Percentiles rank a stretch among this genome's conserved stretches.
Evolutionary conservation across 1,284 basidiomycete genomes (phyloP).

Genomic region (Trametes pubescens): DNA sequence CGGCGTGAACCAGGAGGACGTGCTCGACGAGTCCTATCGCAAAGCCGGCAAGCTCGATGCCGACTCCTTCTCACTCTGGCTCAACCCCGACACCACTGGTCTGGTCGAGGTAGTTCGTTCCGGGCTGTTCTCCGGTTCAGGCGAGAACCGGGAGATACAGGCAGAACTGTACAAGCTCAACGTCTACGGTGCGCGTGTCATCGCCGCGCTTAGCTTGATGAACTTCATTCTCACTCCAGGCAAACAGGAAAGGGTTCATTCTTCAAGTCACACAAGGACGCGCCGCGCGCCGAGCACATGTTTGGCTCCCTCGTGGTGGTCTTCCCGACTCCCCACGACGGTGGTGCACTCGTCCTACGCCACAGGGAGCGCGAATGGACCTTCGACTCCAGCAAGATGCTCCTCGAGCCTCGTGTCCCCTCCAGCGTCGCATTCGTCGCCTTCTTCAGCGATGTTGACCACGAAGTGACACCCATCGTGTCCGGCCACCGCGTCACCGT

Average conservation of each 20-base stretch:
- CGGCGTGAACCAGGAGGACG: conserved; percentile 29
- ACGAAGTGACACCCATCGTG: conserved; percentile 50
- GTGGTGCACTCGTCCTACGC: conserved; percentile 47
- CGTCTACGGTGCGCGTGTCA: neutral
- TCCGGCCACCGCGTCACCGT: conserved; percentile 52
- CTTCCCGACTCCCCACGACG: conserved; percentile 49
- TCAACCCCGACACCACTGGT: neutral
- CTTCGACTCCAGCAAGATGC: conserved; percentile 42
- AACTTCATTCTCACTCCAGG: too few species aligned
- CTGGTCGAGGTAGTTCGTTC: neutral
- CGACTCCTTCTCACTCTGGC: conserved; percentile 31
- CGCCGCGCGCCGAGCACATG: conserved; percentile 48
- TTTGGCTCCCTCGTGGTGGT: conserved; percentile 54
- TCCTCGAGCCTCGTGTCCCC: conserved; percentile 27
- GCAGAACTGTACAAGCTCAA: neutral
- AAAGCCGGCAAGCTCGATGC: conserved; percentile 40
- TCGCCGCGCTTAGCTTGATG: too few species aligned
- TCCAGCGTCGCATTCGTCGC: conserved; percentile 43
- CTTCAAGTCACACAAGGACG: conserved; percentile 54
- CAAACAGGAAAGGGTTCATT: conserved; percentile 23
- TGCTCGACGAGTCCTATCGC: conserved; percentile 36
- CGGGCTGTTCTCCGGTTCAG: conserved; percentile 3
- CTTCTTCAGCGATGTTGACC: conserved; percentile 54
- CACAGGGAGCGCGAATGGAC: conserved; percentile 43
- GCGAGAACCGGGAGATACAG: conserved; percentile 18